Percentiles rank a stretch among this genome's conserved stretches.
Evolutionary conservation across 805 yeast genomes (phyloP).

Genomic region (Zygoascus tannicola): DNA sequence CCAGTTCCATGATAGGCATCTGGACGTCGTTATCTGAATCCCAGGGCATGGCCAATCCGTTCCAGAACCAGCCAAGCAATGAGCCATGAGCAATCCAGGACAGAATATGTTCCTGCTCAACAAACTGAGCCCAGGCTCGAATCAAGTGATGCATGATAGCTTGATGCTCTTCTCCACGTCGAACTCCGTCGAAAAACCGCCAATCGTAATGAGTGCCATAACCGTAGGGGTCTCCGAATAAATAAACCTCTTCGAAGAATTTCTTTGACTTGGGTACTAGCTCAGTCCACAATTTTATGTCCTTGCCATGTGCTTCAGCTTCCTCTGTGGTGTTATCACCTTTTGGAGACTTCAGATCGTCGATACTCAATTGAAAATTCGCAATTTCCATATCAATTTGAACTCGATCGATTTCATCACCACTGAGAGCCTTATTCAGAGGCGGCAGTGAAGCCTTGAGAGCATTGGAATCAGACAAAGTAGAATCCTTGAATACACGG

Average conservation of each 20-base stretch:
- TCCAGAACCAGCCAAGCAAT: constrained; percentile 41
- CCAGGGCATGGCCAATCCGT: constrained; percentile 46
- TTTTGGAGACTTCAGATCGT: not conserved
- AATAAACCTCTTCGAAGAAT: constrained; percentile 16
- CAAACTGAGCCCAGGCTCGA: constrained; percentile 39
- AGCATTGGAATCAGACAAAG: not conserved
- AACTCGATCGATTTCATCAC: not conserved
- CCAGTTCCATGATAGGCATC: constrained; percentile 40
- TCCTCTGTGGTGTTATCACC: constrained; percentile 6
- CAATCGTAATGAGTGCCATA: constrained; percentile 45
- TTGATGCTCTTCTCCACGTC: constrained; percentile 31
- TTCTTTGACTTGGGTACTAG: constrained; percentile 12
- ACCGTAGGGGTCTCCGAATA: constrained; percentile 14
- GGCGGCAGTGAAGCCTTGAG: not conserved
- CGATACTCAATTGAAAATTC: not conserved
- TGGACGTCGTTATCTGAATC: constrained; percentile 43
- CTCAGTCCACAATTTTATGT: constrained; percentile 11
- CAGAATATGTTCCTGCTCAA: constrained; percentile 34
- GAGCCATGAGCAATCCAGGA: constrained; percentile 45
- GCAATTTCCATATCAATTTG: not conserved
- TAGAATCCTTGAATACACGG: not conserved
- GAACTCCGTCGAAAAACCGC: constrained; percentile 48
- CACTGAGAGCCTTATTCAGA: not conserved
- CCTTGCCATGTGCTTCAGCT: constrained; percentile 10
- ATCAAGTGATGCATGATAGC: constrained; percentile 40